Evolutionary conservation across 73 alveolate genomes (phyloP).

Genomic region (Symbiodinium pilosum): DNA sequence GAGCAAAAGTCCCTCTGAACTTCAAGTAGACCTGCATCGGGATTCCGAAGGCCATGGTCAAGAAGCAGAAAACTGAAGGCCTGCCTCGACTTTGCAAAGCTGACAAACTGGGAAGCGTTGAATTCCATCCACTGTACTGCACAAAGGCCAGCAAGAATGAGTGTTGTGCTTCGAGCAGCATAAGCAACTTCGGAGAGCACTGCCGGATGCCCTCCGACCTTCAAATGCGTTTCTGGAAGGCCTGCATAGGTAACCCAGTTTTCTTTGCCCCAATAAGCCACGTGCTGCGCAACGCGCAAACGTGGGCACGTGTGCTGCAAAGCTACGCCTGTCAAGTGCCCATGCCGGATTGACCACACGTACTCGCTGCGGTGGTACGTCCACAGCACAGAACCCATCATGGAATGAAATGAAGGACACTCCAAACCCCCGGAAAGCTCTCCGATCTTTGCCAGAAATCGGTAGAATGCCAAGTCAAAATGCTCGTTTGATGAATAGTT

Average conservation of each 20-base stretch:
- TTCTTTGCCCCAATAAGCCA: slow-evolving; percentile 59
- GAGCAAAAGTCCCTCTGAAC: slow-evolving; percentile 57
- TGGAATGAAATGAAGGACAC: slow-evolving; percentile 51
- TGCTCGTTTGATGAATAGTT: background rate
- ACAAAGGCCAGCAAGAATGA: slow-evolving; percentile 39
- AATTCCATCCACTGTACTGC: slow-evolving; percentile 25
- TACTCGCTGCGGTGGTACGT: slow-evolving; percentile 27
- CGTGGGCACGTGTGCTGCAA: slow-evolving; percentile 71
- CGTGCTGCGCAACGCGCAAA: slow-evolving; percentile 66
- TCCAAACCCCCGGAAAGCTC: background rate
- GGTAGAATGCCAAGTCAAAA: slow-evolving; percentile 17
- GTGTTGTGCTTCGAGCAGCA: slow-evolving; percentile 33
- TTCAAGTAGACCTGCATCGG: slow-evolving; percentile 32
- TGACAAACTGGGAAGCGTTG: background rate
- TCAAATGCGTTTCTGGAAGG: slow-evolving; percentile 31
- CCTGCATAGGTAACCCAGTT: slow-evolving; percentile 41
- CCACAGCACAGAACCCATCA: slow-evolving; percentile 57
- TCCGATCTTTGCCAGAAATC: background rate
- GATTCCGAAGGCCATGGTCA: background rate
- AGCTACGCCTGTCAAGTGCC: slow-evolving; percentile 16
- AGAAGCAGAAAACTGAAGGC: background rate
- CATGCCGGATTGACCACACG: slow-evolving; percentile 76
- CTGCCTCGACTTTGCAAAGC: background rate
- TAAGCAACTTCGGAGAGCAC: slow-evolving; percentile 33
- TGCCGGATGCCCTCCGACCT: slow-evolving; percentile 50